Percentiles rank a stretch among this genome's conserved stretches.
Evolutionary conservation across 139 green algal species (phyloP).

Genomic region (Volvox africanus): DNA sequence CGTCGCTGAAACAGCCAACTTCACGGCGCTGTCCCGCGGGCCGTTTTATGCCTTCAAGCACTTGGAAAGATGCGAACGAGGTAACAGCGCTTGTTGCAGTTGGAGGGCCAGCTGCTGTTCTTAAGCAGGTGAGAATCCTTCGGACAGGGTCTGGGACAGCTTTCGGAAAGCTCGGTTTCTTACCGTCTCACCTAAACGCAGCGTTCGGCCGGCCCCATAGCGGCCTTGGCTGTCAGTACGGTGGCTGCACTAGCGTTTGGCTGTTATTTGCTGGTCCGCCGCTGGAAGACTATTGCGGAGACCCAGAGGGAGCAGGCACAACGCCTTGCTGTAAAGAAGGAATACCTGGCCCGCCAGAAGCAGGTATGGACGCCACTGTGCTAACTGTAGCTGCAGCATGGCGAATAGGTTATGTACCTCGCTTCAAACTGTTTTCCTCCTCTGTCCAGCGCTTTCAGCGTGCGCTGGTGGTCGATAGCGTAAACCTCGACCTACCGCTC

Average conservation of each 20-base stretch:
- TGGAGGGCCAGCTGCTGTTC: too few species aligned
- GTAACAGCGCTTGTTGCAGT: too few species aligned
- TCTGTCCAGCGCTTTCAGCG: constrained; percentile 25
- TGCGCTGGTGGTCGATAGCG: constrained; percentile 15
- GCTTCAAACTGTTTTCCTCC: not conserved
- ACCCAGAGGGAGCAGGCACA: not conserved
- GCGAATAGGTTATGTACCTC: not conserved
- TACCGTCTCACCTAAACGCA: not conserved
- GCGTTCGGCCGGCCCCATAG: not conserved
- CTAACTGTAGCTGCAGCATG: not conserved
- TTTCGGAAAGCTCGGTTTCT: not conserved
- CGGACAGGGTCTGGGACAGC: too few species aligned
- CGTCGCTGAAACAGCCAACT: not conserved
- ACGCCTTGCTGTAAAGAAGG: not conserved
- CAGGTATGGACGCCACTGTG: not conserved
- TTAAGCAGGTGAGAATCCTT: too few species aligned
- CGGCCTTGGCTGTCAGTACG: not conserved
- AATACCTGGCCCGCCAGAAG: constrained; percentile 7
- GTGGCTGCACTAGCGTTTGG: not conserved
- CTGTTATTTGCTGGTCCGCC: not conserved
- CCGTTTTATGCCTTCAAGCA: not conserved
- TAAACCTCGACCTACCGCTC: constrained; percentile 32
- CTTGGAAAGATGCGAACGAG: too few species aligned
- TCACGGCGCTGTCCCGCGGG: not conserved
- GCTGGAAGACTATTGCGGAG: not conserved